Base-by-base conservation (phyloP, 768 basidiomycete species). In the Coprinopsis marcescibilis region DNA sequence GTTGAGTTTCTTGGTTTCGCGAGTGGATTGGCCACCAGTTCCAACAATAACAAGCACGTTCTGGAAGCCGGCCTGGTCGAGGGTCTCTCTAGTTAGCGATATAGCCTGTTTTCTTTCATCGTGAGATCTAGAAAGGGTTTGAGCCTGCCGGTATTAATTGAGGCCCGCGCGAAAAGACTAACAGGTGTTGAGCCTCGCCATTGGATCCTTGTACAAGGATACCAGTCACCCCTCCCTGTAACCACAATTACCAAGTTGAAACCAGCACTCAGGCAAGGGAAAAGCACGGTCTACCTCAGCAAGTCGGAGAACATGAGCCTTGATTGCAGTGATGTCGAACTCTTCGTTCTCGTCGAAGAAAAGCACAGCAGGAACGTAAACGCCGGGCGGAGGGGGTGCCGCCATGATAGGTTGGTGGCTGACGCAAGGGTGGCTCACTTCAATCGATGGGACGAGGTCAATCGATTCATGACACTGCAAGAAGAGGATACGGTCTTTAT, bases 341-440 rank as follows among this genome's bases (percentile, higher is more conserved):
- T 85, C 77, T 49, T 87, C 84, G 53, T 85, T 69, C 46, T 78
- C 67, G 39, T 80, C 74, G 54, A 84, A 80, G 62, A 83, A 88
- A 35, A 92, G 67, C 45, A 89, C 80, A 2, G 89, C 80, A 10
- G 89, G 89, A 20, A 86, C 83, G 58, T 89, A 89, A 47, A 81
- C 71, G 3, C 88, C 87, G 26, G 77, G 68, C 2, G 83, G 81
- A 12, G 83, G 82, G 15, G 80, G 71, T 13, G 46, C 29, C 32
- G 66, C 61, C 59, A 57, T 62, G 24, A 48, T 34, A 7, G 35
- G 10, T 19, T 8, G 8, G n/a, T 8, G 8, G 30, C 10, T n/a
- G 30, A 32, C 10, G 10, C 8, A n/a, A n/a, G 30, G 30, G n/a
- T 32, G 10, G 30, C 8, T 32, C 10, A 32, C 10, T 8, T n/a